Evolutionary conservation across 305 asterid genomes (phyloP).

Genomic region (Withania somnifera): DNA sequence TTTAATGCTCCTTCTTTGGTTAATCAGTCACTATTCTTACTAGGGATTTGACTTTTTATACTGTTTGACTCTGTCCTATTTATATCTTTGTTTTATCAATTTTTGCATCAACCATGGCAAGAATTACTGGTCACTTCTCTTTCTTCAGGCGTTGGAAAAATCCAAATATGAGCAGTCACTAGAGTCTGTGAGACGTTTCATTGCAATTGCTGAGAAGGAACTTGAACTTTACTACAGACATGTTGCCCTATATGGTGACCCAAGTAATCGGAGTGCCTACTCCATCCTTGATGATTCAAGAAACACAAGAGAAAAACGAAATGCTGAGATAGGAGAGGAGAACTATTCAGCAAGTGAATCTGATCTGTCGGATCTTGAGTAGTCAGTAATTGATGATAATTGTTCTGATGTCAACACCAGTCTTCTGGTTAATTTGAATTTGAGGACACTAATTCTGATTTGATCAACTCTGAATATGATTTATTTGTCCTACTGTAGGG

Average conservation of each 20-base stretch:
- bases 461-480: neutral
- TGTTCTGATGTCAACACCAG: conserved; percentile 8
- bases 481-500: neutral
- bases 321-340: neutral
- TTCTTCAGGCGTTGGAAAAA: conserved; percentile 71
- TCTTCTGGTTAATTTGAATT: conserved; percentile 6
- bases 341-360: conserved; percentile 1
- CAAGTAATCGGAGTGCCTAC: conserved; percentile 44
- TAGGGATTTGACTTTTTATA: neutral
- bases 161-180: conserved; percentile 86
- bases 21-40: neutral
- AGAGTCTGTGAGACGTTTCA: conserved; percentile 71
- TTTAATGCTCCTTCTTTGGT: neutral
- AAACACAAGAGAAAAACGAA: neutral
- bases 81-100: neutral
- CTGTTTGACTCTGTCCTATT: neutral
- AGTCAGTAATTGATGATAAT: conserved; percentile 13
- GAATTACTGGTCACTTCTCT: neutral
- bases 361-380: conserved; percentile 17
- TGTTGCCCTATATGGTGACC: conserved; percentile 69
- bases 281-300: conserved; percentile 33
- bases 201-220: conserved; percentile 79
- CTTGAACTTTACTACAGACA: conserved; percentile 75
- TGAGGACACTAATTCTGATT: conserved; percentile 1
- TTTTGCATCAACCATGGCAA: neutral